These are phyloP conservation scores for Metschnikowia aberdeeniae DNA, from an alignment of 805 yeast species.

Conservation along the genomic window DNA sequence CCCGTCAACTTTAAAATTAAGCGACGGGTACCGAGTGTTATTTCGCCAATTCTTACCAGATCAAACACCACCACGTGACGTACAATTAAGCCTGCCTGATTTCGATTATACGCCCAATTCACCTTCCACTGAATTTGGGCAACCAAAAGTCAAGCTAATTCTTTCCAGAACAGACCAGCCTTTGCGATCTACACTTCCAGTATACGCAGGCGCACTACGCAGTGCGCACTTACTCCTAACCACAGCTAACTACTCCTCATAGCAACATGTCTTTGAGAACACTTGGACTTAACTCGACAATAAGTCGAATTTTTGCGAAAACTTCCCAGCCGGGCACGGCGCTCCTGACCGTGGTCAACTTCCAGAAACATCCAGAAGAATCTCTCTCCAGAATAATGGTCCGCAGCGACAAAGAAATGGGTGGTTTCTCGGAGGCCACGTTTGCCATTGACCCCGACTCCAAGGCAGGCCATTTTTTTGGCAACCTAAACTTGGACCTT, in stretches of 20 bases:
- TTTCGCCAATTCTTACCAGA: too few species aligned
- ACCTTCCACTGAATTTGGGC: too few species aligned
- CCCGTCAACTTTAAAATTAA: too few species aligned
- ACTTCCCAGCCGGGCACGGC: constrained; percentile 26
- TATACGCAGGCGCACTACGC: too few species aligned
- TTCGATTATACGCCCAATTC: too few species aligned
- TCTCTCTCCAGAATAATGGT: constrained; percentile 47
- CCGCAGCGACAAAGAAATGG: constrained; percentile 70
- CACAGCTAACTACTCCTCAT: background rate
- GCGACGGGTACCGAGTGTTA: too few species aligned
- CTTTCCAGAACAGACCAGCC: too few species aligned
- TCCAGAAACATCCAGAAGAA: constrained; percentile 46
- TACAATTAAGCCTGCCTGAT: too few species aligned
- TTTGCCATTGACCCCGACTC: constrained; percentile 38
- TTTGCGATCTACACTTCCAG: too few species aligned
- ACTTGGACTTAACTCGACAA: constrained; percentile 35
- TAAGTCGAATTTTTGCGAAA: constrained; percentile 34
- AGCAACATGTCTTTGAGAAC: constrained; percentile 38
- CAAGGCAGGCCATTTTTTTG: constrained; percentile 43
- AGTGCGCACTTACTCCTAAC: background rate
- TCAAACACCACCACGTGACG: too few species aligned
- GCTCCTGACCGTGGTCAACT: constrained; percentile 50
- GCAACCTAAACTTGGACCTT: constrained; percentile 54
- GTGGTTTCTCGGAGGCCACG: constrained; percentile 70
- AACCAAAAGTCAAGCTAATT: too few species aligned